Evolutionary conservation across 345 rosid genomes (phyloP).

Genomic region (Eucalyptus fibrosa): DNA sequence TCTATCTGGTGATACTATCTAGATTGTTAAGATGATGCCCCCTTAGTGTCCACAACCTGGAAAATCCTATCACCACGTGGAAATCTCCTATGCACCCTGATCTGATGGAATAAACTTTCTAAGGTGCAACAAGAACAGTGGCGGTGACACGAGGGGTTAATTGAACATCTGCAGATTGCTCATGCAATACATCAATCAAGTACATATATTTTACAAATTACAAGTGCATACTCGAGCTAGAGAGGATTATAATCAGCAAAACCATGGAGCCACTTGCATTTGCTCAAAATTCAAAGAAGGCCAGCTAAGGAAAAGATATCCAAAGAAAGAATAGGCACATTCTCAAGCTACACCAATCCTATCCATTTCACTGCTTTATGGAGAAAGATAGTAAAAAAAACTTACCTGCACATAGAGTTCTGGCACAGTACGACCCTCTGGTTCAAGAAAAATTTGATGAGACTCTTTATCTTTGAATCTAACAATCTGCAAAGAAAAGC

Average conservation of each 20-base stretch:
- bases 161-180: neutral
- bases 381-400: neutral
- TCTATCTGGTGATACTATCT: neutral
- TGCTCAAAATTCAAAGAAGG: neutral
- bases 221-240: neutral
- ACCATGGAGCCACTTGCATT: neutral
- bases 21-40: neutral
- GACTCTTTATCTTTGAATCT: conserved; percentile 95
- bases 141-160: neutral
- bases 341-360: neutral
- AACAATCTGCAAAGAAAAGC: conserved; percentile 37
- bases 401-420: conserved; percentile 94
- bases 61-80: neutral
- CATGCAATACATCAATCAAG: neutral
- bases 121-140: neutral
- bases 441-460: conserved; percentile 98
- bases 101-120: neutral
- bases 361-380: neutral
- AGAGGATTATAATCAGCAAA: neutral
- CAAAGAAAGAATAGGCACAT: neutral
- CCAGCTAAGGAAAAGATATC: neutral
- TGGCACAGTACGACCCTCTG: conserved; percentile 92
- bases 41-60: neutral
- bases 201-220: neutral
- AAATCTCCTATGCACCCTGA: neutral